phyloP scores from a whole-genome alignment of 2,329 filamentous ascomycete genomes.

The Penicillium griseofulvum region DNA sequence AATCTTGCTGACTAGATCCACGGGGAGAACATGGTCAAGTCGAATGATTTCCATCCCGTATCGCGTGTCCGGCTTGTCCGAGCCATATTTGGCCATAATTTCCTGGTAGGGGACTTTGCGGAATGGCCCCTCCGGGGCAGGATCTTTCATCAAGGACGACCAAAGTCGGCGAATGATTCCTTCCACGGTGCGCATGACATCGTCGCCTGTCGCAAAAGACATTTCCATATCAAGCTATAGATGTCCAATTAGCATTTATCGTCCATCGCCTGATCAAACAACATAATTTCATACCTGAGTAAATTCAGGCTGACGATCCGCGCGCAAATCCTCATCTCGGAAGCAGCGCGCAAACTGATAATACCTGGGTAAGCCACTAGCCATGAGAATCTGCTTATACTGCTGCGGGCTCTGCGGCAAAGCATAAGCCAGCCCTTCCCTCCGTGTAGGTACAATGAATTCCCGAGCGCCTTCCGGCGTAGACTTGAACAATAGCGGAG shows the following conservation, averaged over 20 bases:
- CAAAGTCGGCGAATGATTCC: conserved; percentile 57
- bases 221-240: conserved; percentile 84
- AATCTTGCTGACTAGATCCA: conserved; percentile 71
- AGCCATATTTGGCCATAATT: conserved; percentile 77
- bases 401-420: conserved; percentile 95
- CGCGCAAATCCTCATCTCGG: conserved; percentile 87
- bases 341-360: conserved; percentile 95
- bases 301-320: conserved; percentile 94
- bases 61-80: conserved; percentile 88
- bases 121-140: conserved; percentile 50
- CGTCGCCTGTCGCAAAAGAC: conserved; percentile 71
- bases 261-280: background rate
- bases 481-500: conserved; percentile 92
- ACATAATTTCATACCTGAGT: conserved; percentile 63
- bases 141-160: conserved; percentile 47
- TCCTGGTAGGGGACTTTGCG: conserved; percentile 66
- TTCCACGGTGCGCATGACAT: conserved; percentile 63
- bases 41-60: conserved; percentile 66
- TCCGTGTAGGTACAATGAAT: conserved; percentile 86
- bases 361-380: conserved; percentile 76
- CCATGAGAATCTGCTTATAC: conserved; percentile 98
- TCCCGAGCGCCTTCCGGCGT: conserved; percentile 94
- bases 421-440: conserved; percentile 75
- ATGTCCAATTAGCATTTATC: conserved; percentile 1
- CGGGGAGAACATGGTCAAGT: conserved; percentile 62